Evolutionary conservation across 495 filamentous ascomycete genomes (phyloP), one percentile per base, ranked within the genome.

Genomic region (Hypoxylon intermedium): DNA sequence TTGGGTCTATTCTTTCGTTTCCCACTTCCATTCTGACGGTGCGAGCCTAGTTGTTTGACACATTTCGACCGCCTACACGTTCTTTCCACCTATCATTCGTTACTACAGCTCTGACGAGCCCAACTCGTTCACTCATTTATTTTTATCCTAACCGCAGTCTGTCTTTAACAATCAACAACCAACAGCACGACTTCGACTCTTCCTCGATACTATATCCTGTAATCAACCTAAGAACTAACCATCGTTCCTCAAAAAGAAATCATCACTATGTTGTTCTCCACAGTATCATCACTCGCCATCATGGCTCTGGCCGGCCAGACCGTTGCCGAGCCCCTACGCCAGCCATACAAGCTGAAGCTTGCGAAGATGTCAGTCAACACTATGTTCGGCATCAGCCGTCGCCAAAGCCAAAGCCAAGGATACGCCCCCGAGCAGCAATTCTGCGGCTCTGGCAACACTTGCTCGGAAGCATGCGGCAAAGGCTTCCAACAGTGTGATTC

Each of bases 381-480:
- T 15, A 34, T 80, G 9, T 74, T 80, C 26, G 75, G 74, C 37
- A 63, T 80, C 34, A 56, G 66, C 26, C 77, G 76, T 31, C 74
- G 77, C 26, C 45, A 58, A 6, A 54, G n/a, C n/a, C 68, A 15
- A 67, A n/a, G n/a, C n/a, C n/a, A 71, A 31, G 77, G 75, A 42
- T 81, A 81, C 60, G 58, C 72, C 58, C 77, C 79, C 15, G 65
- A 66, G 38, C 68, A 75, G 67, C 67, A 72, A 31, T 65, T 71
- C 24, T 80, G 78, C 48, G 65, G 70, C 15, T 47, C 58, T 19
- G 78, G 77, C 31, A 43, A 67, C 41, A 80, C 78, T 3, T 80
- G 77, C 67, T 69, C 69, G n/a, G 72, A 78, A 60, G 77, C 78
- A 37, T 81, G 79, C 67, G 78, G 78, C 19, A 71, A 69, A 33